A percentile compares a stretch with the other conserved stretches of the same genome.
These are phyloP conservation scores for Pugionium cornutum DNA, from an alignment of 345 rosid species.

Conservation along the genomic window DNA sequence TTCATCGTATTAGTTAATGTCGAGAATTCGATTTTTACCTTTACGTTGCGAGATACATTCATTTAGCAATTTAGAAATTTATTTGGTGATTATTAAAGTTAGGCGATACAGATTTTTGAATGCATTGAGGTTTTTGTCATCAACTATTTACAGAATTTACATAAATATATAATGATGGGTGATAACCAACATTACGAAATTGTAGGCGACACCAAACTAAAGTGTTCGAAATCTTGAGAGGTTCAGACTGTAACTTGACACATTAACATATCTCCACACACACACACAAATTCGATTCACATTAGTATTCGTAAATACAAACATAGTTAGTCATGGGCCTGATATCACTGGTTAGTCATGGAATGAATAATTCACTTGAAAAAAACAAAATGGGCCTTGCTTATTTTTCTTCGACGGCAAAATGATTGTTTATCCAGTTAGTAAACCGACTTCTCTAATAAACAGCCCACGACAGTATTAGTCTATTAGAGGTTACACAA, in stretches of 20 bases:
- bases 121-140: no score
- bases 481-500: no score
- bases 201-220: conserved; percentile 17
- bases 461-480: neutral
- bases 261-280: conserved; percentile 17
- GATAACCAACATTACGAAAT: neutral
- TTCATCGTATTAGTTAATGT: neutral
- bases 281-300: no score
- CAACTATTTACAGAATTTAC: neutral
- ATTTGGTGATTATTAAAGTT: neutral
- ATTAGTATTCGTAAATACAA: no score
- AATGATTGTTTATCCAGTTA: neutral
- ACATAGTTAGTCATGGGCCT: neutral
- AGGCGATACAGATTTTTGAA: no score
- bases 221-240: conserved; percentile 18
- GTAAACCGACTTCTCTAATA: neutral
- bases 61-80: neutral
- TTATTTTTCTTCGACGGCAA: neutral
- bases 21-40: neutral
- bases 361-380: neutral
- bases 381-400: neutral
- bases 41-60: no score
- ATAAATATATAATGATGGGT: neutral
- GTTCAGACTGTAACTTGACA: conserved; percentile 6
- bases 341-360: neutral